These are phyloP conservation scores for Candida ponderosae DNA, from an alignment of 805 yeast species.

Conservation along the genomic window DNA sequence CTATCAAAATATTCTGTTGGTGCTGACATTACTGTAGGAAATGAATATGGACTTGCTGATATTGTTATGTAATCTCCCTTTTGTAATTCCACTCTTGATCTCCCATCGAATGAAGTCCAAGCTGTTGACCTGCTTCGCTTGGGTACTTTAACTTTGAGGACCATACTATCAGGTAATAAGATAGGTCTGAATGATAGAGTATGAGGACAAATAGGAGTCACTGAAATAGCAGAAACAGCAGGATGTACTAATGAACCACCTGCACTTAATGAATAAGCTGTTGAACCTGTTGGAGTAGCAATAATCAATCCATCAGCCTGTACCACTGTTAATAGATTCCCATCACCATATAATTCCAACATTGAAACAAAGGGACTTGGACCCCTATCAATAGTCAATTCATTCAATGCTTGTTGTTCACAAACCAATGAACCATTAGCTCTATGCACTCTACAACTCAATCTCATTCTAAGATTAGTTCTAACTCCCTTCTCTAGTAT, in stretches of 20 bases:
- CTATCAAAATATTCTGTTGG: slow-evolving; percentile 76
- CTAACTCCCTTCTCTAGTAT: slow-evolving; percentile 67
- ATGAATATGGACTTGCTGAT: slow-evolving; percentile 82
- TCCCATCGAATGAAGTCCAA: slow-evolving; percentile 96
- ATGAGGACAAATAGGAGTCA: slow-evolving; percentile 96
- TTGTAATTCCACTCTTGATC: slow-evolving; percentile 70
- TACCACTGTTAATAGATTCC: slow-evolving; percentile 74
- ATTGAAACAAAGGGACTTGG: slow-evolving; percentile 89
- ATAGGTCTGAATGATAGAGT: slow-evolving; percentile 90
- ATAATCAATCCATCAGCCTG: slow-evolving; percentile 92
- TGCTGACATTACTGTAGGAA: slow-evolving; percentile 81
- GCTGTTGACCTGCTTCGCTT: slow-evolving; percentile 79
- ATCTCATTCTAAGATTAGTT: slow-evolving; percentile 78
- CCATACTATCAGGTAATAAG: slow-evolving; percentile 88
- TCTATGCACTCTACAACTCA: slow-evolving; percentile 68
- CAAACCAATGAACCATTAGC: slow-evolving; percentile 33
- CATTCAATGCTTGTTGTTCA: slow-evolving; percentile 76
- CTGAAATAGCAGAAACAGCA: slow-evolving; percentile 83
- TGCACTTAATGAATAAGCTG: slow-evolving; percentile 91
- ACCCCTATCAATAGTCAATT: slow-evolving; percentile 86
- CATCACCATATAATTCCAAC: slow-evolving; percentile 86
- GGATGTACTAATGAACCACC: slow-evolving; percentile 96
- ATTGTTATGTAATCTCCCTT: slow-evolving; percentile 84
- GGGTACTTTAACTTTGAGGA: slow-evolving; percentile 76
- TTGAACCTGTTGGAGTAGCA: slow-evolving; percentile 94